These are phyloP conservation scores for Chloromonas sp. DNA, from an alignment of 163 green algal species.

Conservation along the genomic window DNA sequence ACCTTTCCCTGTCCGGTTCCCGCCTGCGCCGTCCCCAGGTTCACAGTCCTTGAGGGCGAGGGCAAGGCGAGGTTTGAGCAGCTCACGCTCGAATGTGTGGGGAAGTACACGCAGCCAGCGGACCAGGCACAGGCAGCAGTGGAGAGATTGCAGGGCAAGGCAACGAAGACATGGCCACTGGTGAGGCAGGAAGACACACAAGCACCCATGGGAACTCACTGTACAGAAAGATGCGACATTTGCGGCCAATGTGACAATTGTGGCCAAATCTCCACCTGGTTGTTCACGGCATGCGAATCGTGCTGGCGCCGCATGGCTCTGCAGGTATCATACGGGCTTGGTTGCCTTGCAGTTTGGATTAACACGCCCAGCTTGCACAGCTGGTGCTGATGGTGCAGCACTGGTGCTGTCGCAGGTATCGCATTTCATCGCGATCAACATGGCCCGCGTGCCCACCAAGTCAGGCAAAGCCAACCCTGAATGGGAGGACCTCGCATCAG, in stretches of 20 bases:
- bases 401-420: conserved; percentile 15
- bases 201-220: too few species aligned
- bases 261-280: background rate
- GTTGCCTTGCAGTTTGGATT: background rate
- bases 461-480: conserved; percentile 35
- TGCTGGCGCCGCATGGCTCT: background rate
- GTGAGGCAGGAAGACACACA: background rate
- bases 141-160: conserved; percentile 31
- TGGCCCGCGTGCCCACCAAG: conserved; percentile 26
- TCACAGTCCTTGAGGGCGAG: conserved; percentile 35
- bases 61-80: conserved; percentile 32
- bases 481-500: conserved; percentile 43
- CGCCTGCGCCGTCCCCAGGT: conserved; percentile 13
- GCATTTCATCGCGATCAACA: conserved; percentile 39
- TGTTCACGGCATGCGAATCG: background rate
- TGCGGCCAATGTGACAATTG: background rate
- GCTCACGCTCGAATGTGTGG: conserved; percentile 29
- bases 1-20: background rate
- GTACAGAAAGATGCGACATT: background rate
- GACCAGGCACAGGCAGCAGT: conserved; percentile 36
- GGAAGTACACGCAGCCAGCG: conserved; percentile 13
- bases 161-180: conserved; percentile 20
- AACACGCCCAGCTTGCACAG: background rate
- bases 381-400: background rate
- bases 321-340: conserved; percentile 4